Percentiles rank a stretch among this genome's conserved stretches.
Evolutionary conservation across 176 grass and related monocot species (phyloP).

Genomic region (Eleusine indica): DNA sequence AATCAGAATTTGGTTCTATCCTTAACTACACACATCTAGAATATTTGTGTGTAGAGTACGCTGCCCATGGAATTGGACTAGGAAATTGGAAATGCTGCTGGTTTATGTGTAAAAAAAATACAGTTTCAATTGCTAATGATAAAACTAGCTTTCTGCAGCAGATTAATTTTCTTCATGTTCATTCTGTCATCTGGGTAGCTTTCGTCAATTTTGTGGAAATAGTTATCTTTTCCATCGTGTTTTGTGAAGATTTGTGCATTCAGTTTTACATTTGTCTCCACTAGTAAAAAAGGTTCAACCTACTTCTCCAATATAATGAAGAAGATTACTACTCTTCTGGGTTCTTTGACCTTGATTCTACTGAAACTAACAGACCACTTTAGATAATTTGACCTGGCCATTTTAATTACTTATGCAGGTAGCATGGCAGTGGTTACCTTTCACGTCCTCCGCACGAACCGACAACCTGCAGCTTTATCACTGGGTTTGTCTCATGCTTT

Average conservation of each 20-base stretch:
- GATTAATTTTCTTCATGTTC: neutral
- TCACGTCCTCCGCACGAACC: conserved; percentile 80
- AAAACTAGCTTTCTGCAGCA: neutral
- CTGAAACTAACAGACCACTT: neutral
- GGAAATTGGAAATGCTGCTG: neutral
- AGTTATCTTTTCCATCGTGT: neutral
- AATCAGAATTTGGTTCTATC: neutral
- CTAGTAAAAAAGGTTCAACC: conserved; percentile 4
- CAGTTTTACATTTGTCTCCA: neutral
- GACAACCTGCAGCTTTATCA: conserved; percentile 91
- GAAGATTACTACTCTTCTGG: conserved; percentile 10
- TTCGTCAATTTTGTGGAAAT: neutral
- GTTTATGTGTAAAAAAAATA: neutral
- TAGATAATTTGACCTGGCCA: conserved; percentile 9
- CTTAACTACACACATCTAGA: neutral
- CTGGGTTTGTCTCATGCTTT: conserved; percentile 66
- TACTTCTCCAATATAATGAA: neutral
- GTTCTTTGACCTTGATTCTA: neutral
- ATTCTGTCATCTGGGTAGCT: neutral
- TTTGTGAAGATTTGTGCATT: neutral
- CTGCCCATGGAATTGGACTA: neutral
- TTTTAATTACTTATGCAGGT: conserved; percentile 63
- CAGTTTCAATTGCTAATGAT: neutral
- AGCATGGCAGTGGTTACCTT: conserved; percentile 90
- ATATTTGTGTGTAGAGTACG: neutral